Percentiles rank a stretch among this genome's conserved stretches.
These are phyloP conservation scores for Psidium friedrichsthalianum DNA, from an alignment of 345 rosid genomes.

Conservation along the genomic window DNA sequence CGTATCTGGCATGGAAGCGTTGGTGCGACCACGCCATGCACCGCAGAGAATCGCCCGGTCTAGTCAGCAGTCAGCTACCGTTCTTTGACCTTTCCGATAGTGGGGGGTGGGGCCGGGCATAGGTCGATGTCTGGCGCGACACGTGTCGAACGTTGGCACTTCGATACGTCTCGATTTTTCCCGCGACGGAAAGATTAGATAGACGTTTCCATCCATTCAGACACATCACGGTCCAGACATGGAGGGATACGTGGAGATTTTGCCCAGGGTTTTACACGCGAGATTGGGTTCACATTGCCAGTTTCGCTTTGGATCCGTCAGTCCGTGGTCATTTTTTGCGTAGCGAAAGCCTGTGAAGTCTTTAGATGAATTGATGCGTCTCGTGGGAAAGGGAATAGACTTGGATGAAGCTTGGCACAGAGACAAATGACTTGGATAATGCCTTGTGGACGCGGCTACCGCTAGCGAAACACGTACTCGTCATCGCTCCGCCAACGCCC, in stretches of 20 bases:
- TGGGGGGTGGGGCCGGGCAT: neutral
- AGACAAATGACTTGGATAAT: neutral
- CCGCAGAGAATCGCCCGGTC: neutral
- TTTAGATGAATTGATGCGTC: neutral
- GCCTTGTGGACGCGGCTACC: neutral
- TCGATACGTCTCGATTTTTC: neutral
- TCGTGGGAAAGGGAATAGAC: neutral
- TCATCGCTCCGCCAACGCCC: neutral
- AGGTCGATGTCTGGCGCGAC: neutral
- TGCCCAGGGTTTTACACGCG: neutral
- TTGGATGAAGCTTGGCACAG: neutral
- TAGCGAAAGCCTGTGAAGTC: neutral
- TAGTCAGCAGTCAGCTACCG: neutral
- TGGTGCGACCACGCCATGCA: neutral
- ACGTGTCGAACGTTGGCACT: neutral
- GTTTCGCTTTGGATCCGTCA: neutral
- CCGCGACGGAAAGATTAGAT: neutral
- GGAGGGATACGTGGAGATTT: neutral
- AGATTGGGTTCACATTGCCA: neutral
- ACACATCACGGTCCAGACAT: neutral
- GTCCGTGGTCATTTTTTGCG: neutral
- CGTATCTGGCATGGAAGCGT: neutral
- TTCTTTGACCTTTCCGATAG: neutral
- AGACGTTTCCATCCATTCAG: neutral
- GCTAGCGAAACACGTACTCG: neutral